phyloP scores from a whole-genome alignment of 2,329 filamentous ascomycete genomes.

The Polychaeton citri region DNA sequence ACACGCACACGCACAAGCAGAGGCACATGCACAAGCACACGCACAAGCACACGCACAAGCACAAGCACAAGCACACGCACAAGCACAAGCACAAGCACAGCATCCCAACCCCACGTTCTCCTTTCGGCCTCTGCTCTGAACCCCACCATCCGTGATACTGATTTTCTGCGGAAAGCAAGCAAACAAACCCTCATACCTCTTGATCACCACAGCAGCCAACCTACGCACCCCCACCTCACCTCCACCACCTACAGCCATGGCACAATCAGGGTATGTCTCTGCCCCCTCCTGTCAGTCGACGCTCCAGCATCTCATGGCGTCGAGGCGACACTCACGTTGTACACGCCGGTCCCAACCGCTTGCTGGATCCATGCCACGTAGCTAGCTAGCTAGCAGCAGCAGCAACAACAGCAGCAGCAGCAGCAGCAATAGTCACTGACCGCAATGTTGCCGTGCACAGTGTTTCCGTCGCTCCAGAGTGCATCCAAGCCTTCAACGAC shows the following conservation, averaged over 20 bases:
- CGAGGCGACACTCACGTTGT: too few species aligned
- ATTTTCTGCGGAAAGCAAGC: background rate
- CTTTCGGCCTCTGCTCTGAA: background rate
- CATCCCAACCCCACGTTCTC: background rate
- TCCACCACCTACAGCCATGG: background rate
- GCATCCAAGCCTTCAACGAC: conserved; percentile 59
- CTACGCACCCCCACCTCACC: background rate
- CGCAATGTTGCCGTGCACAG: too few species aligned
- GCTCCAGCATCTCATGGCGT: too few species aligned
- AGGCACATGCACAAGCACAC: too few species aligned
- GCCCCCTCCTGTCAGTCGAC: too few species aligned
- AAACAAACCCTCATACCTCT: background rate
- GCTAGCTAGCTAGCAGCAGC: too few species aligned
- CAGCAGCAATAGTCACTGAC: too few species aligned
- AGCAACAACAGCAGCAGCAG: too few species aligned
- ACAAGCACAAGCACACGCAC: background rate
- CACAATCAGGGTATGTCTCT: background rate
- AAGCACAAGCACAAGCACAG: background rate
- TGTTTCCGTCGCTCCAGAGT: conserved; percentile 59
- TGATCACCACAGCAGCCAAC: background rate
- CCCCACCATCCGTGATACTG: background rate
- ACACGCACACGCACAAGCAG: too few species aligned
- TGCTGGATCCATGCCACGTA: too few species aligned
- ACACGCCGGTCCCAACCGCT: too few species aligned
- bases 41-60: too few species aligned